Percentiles rank a stretch among this genome's conserved stretches.
Evolutionary conservation across 345 rosid genomes (phyloP).

Genomic region (Melaleuca quinquenervia): DNA sequence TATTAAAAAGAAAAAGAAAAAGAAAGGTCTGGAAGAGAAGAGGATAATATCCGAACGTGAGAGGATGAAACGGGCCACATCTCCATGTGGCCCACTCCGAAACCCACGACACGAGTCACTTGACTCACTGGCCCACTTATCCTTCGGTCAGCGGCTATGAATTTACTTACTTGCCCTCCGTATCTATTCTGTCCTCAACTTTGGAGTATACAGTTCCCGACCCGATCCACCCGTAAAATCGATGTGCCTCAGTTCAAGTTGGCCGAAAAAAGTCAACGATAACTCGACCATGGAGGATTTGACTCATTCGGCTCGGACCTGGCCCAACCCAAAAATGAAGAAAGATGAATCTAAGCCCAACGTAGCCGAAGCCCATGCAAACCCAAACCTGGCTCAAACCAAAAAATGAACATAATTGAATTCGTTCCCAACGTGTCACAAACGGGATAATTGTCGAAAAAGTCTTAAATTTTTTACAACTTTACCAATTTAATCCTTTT

Average conservation of each 20-base stretch:
- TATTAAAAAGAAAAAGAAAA: background rate
- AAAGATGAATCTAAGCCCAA: background rate
- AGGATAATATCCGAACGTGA: background rate
- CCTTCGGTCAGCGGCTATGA: background rate
- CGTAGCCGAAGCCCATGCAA: background rate
- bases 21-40: background rate
- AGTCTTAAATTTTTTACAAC: too few relatives aligned
- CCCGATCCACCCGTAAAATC: background rate
- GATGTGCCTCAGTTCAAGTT: background rate
- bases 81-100: background rate
- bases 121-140: background rate
- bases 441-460: too few relatives aligned
- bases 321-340: background rate
- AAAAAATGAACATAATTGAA: background rate
- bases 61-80: background rate
- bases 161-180: background rate
- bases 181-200: background rate
- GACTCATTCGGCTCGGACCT: background rate
- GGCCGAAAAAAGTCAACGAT: background rate
- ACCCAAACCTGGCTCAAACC: background rate
- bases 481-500: too few relatives aligned
- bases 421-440: background rate
- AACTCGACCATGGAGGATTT: background rate
- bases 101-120: background rate
- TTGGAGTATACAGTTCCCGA: too few relatives aligned